A percentile compares a stretch with the other conserved stretches of the same genome.
Conservation (phyloP, 139 green algal genomes). For the Chlamydomonas eustigma region DNA sequence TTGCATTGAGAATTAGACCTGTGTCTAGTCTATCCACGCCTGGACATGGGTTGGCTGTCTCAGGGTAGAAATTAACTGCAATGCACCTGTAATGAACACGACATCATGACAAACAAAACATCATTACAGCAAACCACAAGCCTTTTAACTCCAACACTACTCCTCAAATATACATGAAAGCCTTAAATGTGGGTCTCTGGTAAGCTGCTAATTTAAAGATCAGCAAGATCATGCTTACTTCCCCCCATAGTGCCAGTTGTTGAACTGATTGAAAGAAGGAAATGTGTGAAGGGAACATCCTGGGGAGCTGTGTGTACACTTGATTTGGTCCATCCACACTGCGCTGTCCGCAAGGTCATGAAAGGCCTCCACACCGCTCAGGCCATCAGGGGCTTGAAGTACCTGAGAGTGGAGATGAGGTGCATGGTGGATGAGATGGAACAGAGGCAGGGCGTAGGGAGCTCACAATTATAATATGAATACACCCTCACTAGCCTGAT, state of each 20-base stretch:
- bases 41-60: background rate
- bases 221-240: too few species aligned
- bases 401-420: too few species aligned
- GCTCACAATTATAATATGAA: too few species aligned
- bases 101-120: too few species aligned
- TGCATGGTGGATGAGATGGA: too few species aligned
- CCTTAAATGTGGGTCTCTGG: too few species aligned
- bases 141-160: too few species aligned
- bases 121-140: too few species aligned
- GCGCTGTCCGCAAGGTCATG: background rate
- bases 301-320: background rate
- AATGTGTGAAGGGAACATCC: background rate
- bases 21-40: background rate
- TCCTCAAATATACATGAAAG: too few species aligned
- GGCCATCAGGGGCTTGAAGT: background rate
- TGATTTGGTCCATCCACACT: slow-evolving; percentile 3
- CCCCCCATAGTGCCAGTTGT: background rate
- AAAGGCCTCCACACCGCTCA: background rate
- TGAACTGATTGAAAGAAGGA: background rate
- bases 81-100: background rate
- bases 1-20: background rate
- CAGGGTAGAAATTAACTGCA: background rate
- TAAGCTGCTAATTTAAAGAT: too few species aligned
- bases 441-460: too few species aligned
- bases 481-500: too few species aligned